Conservation (phyloP, 2,329 filamentous ascomycete genomes). For the Fusarium solani-melongenae region DNA sequence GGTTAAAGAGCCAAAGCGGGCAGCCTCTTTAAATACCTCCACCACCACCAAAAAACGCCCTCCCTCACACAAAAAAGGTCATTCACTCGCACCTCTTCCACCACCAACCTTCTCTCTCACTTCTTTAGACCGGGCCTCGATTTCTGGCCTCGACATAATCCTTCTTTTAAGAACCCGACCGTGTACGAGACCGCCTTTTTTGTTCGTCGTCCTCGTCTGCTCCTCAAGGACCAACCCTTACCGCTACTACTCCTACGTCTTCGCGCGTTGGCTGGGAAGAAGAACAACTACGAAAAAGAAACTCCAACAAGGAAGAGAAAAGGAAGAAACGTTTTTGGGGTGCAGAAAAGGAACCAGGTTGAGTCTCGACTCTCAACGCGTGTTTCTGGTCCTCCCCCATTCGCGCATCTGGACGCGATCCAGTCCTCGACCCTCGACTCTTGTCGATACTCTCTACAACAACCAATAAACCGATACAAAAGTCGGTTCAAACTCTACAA, state of each 20-base stretch:
- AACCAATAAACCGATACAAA: neutral
- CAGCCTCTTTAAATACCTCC: constrained; percentile 40
- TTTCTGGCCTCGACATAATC: constrained; percentile 14
- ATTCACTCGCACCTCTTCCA: neutral
- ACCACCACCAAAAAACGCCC: constrained; percentile 27
- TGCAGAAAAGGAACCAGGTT: neutral
- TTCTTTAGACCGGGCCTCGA: constrained; percentile 10
- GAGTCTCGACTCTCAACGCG: constrained; percentile 7
- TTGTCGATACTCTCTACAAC: constrained; percentile 1
- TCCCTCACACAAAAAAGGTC: constrained; percentile 22
- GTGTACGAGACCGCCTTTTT: constrained; percentile 27
- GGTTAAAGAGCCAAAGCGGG: constrained; percentile 7
- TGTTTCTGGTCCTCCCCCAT: constrained; percentile 8
- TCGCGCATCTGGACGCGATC: constrained; percentile 28
- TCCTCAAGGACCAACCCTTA: constrained; percentile 1
- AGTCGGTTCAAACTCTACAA: neutral
- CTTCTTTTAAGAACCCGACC: neutral
- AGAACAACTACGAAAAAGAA: neutral
- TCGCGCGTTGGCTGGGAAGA: neutral
- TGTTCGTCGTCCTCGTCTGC: constrained; percentile 4
- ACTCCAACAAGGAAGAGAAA: neutral
- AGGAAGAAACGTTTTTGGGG: neutral
- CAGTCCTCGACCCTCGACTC: constrained; percentile 13
- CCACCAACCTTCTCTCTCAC: constrained; percentile 1
- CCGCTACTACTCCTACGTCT: neutral